Evolutionary conservation across 1,139 yeast species (phyloP), one percentile per base, ranked within the genome.

Genomic region (Debaryomyces nepalensis): DNA sequence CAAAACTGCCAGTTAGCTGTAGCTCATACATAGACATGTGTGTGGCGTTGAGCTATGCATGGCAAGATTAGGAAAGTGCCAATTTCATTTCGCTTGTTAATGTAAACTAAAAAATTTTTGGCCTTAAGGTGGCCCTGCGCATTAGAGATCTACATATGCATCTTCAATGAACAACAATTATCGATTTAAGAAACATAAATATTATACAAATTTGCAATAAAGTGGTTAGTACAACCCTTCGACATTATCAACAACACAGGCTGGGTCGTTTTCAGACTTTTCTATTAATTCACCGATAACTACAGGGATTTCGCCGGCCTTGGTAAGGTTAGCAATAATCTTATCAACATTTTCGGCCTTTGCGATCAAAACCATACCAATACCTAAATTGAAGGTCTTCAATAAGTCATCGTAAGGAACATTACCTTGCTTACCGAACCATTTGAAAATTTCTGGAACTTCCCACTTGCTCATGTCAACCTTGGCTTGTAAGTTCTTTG

Each of bases 311-410:
- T 93, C 97, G 33, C 91, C 89, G 34, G 81, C 82, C 42, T 70
- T 68, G 53, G 72, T 66, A 49, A 93, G 74, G 50, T 79, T 69
- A 45, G 70, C 60, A 39, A 73, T 69, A 12, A 84, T 85, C 49
- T 70, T 68, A 2, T 73, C 80, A 16, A 81, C 96, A 44, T 87
- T 79, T 44, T 75, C 81, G 42, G 61, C 57, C 55, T 77, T 79
- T 26, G 89, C 97, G 56, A 93, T 86, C 40, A 87, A 80, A 30
- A 89, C 93, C 99, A 95, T 95, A 57, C 99, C 99, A 54, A 95
- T 79, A 68, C 99, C 99, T 77, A 91, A 78, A 66, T 95, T 95
- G 64, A 95, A 79, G 3, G 99, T 95, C 76, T 89, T 91, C 59
- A 89, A 73, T 50, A 89, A 81, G 64, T 95, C 99, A 14, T 72